Base-by-base conservation (phyloP, 2,329 filamentous ascomycete genomes). In the Diaporthe longicolla region DNA sequence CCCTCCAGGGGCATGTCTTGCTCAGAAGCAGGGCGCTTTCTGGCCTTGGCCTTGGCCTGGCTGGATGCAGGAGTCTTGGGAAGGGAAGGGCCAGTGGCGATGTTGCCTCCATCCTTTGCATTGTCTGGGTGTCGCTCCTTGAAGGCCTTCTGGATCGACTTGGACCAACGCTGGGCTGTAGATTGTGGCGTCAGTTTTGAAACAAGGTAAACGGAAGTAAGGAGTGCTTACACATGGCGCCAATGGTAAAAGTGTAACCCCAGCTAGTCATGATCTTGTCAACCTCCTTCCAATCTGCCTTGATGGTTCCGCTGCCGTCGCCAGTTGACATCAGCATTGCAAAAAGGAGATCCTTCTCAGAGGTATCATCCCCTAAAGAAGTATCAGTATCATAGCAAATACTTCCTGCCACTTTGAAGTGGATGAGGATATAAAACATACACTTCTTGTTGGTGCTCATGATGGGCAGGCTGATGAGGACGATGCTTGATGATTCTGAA, bases 151-250 rank as follows among this genome's bases (percentile, higher is more conserved):
- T 48, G 40, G 59, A 75, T 48, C 21, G 45, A 55, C 59, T 75
- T 75, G 58, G 71, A 65, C 74, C 74, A 75, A n/a, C 63, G 71
- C 74, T 75, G 74, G 24, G 52, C 74, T 75, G 29, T n/a, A 45
- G 13, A 26, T 7, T 26, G 19, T 4, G 21, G 43, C 6, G n/a
- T 61, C 19, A 48, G 69, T 26, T 29, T 9, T 5, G 55, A 40
- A 6, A 24, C 13, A 43, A 13, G 17, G 50, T 43, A 19, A 21
- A 15, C 3, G n/a, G 35, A 3, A 21, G 24, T 24, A 37, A 43
- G n/a, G 13, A 55, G 2, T n/a, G 71, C 74, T 71, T 73, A 75
- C 74, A 71, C 74, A 75, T 75, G 9, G 74, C 74, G 24, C 66
- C 17, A 26, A 66, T 61, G 59, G 66, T 69, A 17, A 73, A 75